Evolutionary conservation across 257 asterid species (phyloP).

Genomic region (Rauvolfia tetraphylla): DNA sequence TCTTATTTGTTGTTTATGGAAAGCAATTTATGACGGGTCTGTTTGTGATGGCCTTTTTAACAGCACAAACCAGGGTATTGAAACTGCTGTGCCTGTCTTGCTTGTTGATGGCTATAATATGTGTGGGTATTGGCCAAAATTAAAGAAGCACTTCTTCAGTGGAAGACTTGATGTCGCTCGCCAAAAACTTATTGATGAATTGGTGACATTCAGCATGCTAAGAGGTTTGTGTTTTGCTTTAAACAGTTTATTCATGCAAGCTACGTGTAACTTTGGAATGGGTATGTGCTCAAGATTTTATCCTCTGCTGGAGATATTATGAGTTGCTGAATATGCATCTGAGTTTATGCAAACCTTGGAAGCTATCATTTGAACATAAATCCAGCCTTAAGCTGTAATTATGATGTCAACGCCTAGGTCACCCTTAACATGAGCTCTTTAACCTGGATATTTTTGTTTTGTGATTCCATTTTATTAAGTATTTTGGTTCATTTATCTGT

Average conservation of each 20-base stretch:
- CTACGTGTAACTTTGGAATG: background rate
- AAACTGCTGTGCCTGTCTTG: conserved; percentile 73
- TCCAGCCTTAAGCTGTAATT: background rate
- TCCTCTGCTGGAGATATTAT: background rate
- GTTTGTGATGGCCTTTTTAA: conserved; percentile 23
- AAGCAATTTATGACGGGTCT: conserved; percentile 13
- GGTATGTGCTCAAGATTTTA: background rate
- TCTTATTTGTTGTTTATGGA: conserved; percentile 8
- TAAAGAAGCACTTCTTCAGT: conserved; percentile 80
- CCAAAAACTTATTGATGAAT: conserved; percentile 92
- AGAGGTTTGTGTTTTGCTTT: conserved; percentile 61
- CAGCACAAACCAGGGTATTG: conserved; percentile 83
- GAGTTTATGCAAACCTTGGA: background rate
- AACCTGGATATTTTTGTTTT: background rate
- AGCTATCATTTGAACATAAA: background rate
- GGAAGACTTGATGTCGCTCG: conserved; percentile 93
- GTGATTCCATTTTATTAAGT: background rate
- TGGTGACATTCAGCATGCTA: conserved; percentile 68
- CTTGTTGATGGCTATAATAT: conserved; percentile 98
- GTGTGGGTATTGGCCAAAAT: conserved; percentile 94
- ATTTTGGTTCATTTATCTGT: background rate
- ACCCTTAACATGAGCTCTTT: background rate
- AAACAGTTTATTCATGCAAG: background rate
- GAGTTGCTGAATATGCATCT: background rate
- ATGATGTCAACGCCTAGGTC: background rate